Conservation (phyloP, 257 asterid genomes). For the Jacaranda mimosifolia region DNA sequence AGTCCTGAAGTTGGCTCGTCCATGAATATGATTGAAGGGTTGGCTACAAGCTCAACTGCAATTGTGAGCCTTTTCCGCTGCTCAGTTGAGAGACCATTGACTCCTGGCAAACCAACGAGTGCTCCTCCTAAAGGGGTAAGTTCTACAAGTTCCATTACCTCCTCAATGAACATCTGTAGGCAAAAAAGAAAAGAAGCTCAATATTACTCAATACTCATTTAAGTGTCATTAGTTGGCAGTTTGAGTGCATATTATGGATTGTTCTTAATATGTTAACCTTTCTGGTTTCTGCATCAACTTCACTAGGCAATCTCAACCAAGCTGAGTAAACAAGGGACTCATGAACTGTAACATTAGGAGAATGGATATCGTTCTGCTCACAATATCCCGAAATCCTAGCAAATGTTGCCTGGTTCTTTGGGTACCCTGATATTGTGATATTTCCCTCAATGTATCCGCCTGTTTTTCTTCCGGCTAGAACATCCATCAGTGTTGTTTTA, state of each 20-base stretch:
- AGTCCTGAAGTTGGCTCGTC: conserved; percentile 90
- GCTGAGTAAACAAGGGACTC: conserved; percentile 83
- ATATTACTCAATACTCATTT: neutral
- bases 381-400: conserved; percentile 83
- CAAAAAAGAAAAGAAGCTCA: neutral
- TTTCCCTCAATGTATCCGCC: conserved; percentile 81
- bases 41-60: conserved; percentile 86
- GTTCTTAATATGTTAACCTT: conserved; percentile 6
- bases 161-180: conserved; percentile 73
- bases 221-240: neutral
- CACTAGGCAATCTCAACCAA: conserved; percentile 70
- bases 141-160: conserved; percentile 84
- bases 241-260: no score
- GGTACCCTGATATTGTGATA: conserved; percentile 72
- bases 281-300: conserved; percentile 53
- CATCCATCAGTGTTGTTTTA: conserved; percentile 84
- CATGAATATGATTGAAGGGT: conserved; percentile 86
- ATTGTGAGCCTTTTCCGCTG: conserved; percentile 83
- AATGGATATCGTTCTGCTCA: conserved; percentile 85
- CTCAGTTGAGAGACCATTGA: conserved; percentile 79
- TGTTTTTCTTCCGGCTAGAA: conserved; percentile 80
- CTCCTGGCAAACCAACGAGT: conserved; percentile 78
- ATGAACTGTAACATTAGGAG: conserved; percentile 75
- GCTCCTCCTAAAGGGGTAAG: conserved; percentile 63
- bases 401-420: conserved; percentile 76